Base-by-base conservation (phyloP, 1,139 yeast species). In the Pichia sp. region DNA sequence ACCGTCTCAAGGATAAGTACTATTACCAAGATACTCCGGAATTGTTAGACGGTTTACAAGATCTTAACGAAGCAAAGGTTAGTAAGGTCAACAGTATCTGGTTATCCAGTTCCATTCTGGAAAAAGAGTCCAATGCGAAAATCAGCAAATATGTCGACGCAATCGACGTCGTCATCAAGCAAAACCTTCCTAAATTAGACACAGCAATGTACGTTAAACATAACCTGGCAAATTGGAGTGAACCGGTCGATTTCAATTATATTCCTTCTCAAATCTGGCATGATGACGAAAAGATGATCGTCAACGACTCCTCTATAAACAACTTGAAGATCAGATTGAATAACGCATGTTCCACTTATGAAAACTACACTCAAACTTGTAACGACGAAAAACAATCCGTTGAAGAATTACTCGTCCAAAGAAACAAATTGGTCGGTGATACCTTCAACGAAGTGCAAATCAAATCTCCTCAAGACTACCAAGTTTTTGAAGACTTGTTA, bases 181-280 rank as follows among this genome's bases (percentile, higher is more conserved):
- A 84, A 61, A 94, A 94, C 65, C 68, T 76, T 43, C 95, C 96
- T 1, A 70, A 70, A 39, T 70, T 90, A 47, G 97, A 90, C 66
- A 77, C 91, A 1, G 85, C 89, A 33, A 93, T 94, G 98, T 94
- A 83, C 67, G 81, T 90, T 48, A 90, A 90, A 61, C 99, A 94
- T 67, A 94, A 94, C 61, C 51, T 70, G 21, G 76, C 75, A 32
- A 71, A 69, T 20, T 93, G 97, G 97, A 72, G 73, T 41, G 98
- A 90, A 59, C 99, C 98, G 0, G 71, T 71, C 6, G 98, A 93
- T 66, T 88, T 85, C 62, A 77, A 79, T 56, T 94, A 85, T 60
- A 78, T 88, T 55, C 97, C 98, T 1, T 83, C 96, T 35, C 83
- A 91, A 31, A 85, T 94, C 42, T 94, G 99, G 99, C 98, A 91